Base-by-base conservation (phyloP, 805 yeast species). In the Nakazawaea ambrosiae region DNA sequence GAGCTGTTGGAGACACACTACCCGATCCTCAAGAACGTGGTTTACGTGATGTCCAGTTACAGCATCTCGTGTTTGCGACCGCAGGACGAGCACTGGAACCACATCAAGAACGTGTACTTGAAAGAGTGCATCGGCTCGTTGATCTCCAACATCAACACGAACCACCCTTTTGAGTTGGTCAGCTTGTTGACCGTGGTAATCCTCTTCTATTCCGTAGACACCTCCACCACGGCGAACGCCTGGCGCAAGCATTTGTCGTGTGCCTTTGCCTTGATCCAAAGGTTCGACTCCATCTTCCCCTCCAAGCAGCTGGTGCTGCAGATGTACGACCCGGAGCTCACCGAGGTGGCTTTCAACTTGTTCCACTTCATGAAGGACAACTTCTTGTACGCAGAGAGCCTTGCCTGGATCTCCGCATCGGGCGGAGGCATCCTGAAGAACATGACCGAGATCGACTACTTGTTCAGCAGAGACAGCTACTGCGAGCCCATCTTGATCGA, bases 161-260 rank as follows among this genome's bases (percentile, higher is more conserved):
- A 36, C 24, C 34, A 36, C 18, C 39, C 39, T 11, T 28, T 31
- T 17, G 39, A 37, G 15, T 28, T 40, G 27, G 37, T 29, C 11
- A 27, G 33, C n/a, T 37, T 40, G 19, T 20, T 40, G 4, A 26
- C 34, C 12, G 39, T 34, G 18, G 36, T 40, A 4, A 17, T 40
- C 5, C 30, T 40, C 10, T 36, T 40, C n/a, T 40, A 36, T 23
- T 33, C 40, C 4, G 40, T 36, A 20, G 36, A 37, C 17, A 35
- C 40, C 16, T 37, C 41, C 5, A 36, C 40, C 7, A 40, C 36
- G 11, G 27, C 41, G n/a, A 40, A 40, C 23, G 26, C 36, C 14
- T 40, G 44, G 44, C 31, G 44, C 9, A 36, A 33, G 31, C 44
- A 40, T 33, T 33, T 40, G 28, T 29, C 26, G 4, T 38, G 44